Base-by-base conservation (phyloP, 495 filamentous ascomycete species). In the Hypoxylon cercidicola region DNA sequence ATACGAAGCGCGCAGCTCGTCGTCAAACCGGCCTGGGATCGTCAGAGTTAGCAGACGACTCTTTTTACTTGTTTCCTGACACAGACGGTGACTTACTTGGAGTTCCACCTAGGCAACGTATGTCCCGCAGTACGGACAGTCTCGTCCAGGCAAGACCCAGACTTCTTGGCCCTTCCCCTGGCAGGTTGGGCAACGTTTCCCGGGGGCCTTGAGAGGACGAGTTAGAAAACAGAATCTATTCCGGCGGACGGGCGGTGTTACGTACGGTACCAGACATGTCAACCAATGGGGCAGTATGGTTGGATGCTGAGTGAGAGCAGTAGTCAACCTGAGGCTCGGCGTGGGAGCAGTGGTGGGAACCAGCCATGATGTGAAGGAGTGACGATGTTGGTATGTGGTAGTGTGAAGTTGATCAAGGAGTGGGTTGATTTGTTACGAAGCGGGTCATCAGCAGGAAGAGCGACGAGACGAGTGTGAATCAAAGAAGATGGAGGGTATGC, bases 81-180 rank as follows among this genome's bases (percentile, higher is more conserved):
- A 25, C 21, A 40, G 32, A 23, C 49, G 45, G 20, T 50, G n/a
- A 60, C 60, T 63, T 30, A 68, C 65, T 52, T 11, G 13, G 2
- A 35, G 25, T 39, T 67, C 46, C n/a, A 44, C 11, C 39, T 32
- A 68, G 37, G 65, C 43, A 51, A 68, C 65, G 59, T 68, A 68
- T 13, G 79, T 82, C 23, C 78, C 73, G 66, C 81, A 84, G 49
- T 78, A 74, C 10, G 71, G 72, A 51, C 81, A 84, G 16, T 74
- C 66, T 35, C 75, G 69, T 37, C 81, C 80, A 1, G 79, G 79
- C 35, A 82, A 74, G 43, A 84, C 80, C 81, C 81, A 84, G 40
- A 81, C 75, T 35, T 83, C 81, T 23, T 75, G 64, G 34, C 81
- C 81, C 39, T 81, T 81, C 16, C 69, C 72, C 37, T 74, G 72